Conservation (phyloP, 1,284 basidiomycete species). For the Neotropicomus parvogracilis region DNA sequence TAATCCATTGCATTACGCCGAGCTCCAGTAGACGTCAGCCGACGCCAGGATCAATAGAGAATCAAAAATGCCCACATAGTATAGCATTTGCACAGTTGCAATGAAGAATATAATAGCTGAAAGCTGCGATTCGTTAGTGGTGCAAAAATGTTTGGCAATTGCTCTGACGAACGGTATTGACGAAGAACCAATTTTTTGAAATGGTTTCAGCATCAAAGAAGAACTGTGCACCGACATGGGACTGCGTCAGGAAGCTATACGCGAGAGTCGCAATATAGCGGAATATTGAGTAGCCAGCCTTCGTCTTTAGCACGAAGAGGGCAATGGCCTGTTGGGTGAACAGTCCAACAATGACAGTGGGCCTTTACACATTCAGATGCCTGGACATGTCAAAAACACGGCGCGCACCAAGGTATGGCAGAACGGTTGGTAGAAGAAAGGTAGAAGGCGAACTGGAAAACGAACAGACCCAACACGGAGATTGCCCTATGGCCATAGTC, state of each 20-base stretch:
- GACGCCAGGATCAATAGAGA: neutral
- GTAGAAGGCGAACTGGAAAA: slow-evolving; percentile 76
- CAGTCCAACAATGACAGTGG: slow-evolving; percentile 80
- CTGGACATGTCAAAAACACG: neutral
- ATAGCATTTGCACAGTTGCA: slow-evolving; percentile 84
- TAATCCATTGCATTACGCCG: slow-evolving; percentile 87
- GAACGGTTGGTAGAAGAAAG: slow-evolving; percentile 56
- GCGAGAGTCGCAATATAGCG: slow-evolving; percentile 76
- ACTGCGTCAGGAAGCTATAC: slow-evolving; percentile 65
- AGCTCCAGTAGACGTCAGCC: slow-evolving; percentile 35
- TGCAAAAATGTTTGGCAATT: neutral
- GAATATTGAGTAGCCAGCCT: slow-evolving; percentile 78
- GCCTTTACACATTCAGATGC: slow-evolving; percentile 43
- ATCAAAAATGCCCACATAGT: slow-evolving; percentile 46
- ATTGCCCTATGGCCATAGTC: slow-evolving; percentile 75
- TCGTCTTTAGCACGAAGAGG: slow-evolving; percentile 80
- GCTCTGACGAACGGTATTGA: slow-evolving; percentile 56
- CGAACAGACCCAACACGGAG: slow-evolving; percentile 71
- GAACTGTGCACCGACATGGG: slow-evolving; percentile 64
- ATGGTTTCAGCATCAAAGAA: slow-evolving; percentile 70
- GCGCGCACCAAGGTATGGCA: slow-evolving; percentile 60
- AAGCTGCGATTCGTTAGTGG: slow-evolving; percentile 42
- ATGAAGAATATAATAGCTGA: slow-evolving; percentile 82
- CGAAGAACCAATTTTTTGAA: slow-evolving; percentile 74
- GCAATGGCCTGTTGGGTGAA: slow-evolving; percentile 81